phyloP scores from a whole-genome alignment of 345 rosid species.

The Brassica carinata region DNA sequence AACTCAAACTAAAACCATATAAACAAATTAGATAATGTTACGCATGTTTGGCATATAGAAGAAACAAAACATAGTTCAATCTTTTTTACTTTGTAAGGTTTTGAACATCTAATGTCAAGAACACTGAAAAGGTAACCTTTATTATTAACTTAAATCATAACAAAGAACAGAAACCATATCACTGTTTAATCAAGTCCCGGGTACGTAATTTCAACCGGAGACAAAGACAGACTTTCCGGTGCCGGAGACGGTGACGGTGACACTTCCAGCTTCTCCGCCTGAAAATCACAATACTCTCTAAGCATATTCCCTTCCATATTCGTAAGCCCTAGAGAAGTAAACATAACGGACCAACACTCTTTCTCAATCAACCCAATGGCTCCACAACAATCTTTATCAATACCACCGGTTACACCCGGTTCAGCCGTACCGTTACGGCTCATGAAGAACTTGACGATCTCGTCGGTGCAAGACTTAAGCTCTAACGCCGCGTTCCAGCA shows the following conservation, averaged over 20 bases:
- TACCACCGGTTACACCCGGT: slow-evolving; percentile 17
- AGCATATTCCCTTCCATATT: slow-evolving; percentile 60
- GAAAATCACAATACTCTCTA: slow-evolving; percentile 61
- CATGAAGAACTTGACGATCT: slow-evolving; percentile 62
- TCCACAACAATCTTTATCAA: slow-evolving; percentile 64
- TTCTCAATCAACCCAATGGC: slow-evolving; percentile 56
- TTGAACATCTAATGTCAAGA: not conserved
- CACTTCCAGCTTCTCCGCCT: slow-evolving; percentile 5
- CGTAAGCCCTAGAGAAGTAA: slow-evolving; percentile 69
- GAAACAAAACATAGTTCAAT: not conserved
- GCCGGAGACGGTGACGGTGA: slow-evolving; percentile 31
- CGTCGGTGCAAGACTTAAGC: slow-evolving; percentile 71
- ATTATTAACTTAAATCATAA: not conserved
- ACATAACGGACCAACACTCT: slow-evolving; percentile 83
- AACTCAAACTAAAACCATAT: not conserved
- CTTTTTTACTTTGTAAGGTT: not conserved
- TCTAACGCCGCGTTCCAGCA: slow-evolving; percentile 72
- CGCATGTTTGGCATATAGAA: not conserved
- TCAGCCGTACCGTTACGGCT: slow-evolving; percentile 44
- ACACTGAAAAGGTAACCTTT: not conserved
- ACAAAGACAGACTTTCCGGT: slow-evolving; percentile 12
- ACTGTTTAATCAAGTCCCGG: slow-evolving; percentile 13
- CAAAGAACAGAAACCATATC: not conserved
- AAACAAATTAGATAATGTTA: not conserved
- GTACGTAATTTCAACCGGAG: not conserved